Base-by-base conservation (phyloP, 2,329 filamentous ascomycete genomes). In the Juglanconis sp. region DNA sequence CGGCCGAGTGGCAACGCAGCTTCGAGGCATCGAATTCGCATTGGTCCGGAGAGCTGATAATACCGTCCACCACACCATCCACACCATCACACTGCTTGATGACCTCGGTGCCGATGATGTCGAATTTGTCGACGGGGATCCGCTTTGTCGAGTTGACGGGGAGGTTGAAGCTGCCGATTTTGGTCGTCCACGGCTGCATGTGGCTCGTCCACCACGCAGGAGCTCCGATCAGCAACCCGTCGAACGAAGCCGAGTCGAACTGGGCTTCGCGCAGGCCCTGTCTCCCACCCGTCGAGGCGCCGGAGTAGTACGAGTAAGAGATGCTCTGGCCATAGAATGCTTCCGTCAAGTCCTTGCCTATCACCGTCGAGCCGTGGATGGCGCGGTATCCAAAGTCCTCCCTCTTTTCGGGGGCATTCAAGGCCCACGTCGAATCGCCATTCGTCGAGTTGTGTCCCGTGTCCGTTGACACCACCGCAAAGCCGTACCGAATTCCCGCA, bases 271-370 rank as follows among this genome's bases (percentile, higher is more conserved):
- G 81, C 11, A 86, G 70, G 7, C 84, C 84, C 69, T 87, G 83
- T 0, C 84, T 74, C 0, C 85, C 85, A 31, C 85, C 84, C 0
- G 83, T 86, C 0, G 82, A 85, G 67, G 84, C 87, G 42, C 83
- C 83, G 7, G 77, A 73, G 66, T 81, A 86, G 69, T 85, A 86
- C 5, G 77, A 80, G 67, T 79, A 80, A 11, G 74, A 70, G 32
- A 77, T 75, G 1, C 70, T 66, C 8, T 67, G 56, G 11, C 69
- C 65, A 64, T 86, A 86, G 69, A 81, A 86, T 3, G 70, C 70
- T n/a, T 74, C 67, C 3, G 77, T 75, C 38, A 86, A 70, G 51
- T 73, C 48, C 68, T 85, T 86, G 5, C 78, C 77, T 3, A 80
- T 65, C 0, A 76, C 74, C 0, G 81, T 74, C 3, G 80, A 80